A percentile compares a stretch with the other conserved stretches of the same genome.
phyloP scores from a whole-genome alignment of 2,329 filamentous ascomycete genomes.

The Trichoderma sp. region DNA sequence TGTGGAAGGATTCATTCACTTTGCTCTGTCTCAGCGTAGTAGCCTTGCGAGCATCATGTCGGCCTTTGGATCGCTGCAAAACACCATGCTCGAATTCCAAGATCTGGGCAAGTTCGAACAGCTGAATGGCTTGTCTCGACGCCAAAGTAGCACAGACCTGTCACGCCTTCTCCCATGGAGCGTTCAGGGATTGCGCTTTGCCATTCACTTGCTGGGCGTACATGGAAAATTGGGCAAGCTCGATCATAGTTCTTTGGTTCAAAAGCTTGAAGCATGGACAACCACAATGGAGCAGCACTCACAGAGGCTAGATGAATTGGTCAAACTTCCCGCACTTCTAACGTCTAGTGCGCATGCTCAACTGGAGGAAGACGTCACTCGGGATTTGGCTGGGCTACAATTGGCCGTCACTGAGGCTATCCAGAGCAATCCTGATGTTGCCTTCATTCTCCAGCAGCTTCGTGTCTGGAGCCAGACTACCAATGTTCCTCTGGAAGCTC shows the following conservation, averaged over 20 bases:
- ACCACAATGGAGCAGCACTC: conserved; percentile 49
- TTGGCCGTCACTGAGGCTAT: conserved; percentile 45
- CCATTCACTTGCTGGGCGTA: conserved; percentile 61
- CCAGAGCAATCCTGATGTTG: conserved; percentile 55
- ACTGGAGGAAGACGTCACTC: conserved; percentile 40
- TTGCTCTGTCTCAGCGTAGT: conserved; percentile 62
- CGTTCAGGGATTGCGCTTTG: conserved; percentile 66
- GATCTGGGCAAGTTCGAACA: conserved; percentile 38
- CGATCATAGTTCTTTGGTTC: conserved; percentile 48
- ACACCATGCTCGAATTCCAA: conserved; percentile 41
- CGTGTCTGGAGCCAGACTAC: conserved; percentile 59
- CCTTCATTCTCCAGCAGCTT: conserved; percentile 67
- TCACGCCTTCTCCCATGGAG: conserved; percentile 57
- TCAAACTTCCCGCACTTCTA: conserved; percentile 55
- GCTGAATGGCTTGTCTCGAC: conserved; percentile 30
- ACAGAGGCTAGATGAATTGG: conserved; percentile 45
- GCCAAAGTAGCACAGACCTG: conserved; percentile 31
- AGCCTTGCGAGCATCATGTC: conserved; percentile 46
- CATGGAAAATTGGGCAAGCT: conserved; percentile 65
- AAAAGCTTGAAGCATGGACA: conserved; percentile 53
- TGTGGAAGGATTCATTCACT: conserved; percentile 79
- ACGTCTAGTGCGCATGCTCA: conserved; percentile 42
- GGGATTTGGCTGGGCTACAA: conserved; percentile 42
- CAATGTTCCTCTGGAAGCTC: conserved; percentile 25
- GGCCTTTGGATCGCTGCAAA: conserved; percentile 44